phyloP scores from a whole-genome alignment of 345 rosid genomes.

The Zanthoxylum bungeanum region DNA sequence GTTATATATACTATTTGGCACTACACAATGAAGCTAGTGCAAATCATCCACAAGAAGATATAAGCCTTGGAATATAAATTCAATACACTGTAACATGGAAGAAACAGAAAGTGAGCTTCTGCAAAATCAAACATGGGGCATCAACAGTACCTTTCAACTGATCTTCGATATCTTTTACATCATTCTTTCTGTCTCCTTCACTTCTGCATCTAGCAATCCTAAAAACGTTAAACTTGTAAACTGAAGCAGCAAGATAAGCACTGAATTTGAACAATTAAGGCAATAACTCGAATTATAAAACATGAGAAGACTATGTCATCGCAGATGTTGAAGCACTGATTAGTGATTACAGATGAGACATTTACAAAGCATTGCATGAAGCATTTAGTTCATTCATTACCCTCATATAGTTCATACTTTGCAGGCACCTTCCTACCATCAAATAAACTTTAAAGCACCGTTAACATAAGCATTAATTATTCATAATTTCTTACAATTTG shows the following conservation, averaged over 20 bases:
- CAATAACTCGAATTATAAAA: neutral
- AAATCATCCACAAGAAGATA: neutral
- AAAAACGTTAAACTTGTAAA: neutral
- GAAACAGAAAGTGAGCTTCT: neutral
- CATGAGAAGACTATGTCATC: neutral
- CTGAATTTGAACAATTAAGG: neutral
- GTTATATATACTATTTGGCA: neutral
- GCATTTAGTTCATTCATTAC: neutral
- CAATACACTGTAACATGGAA: neutral
- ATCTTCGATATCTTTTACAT: neutral
- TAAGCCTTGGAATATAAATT: neutral
- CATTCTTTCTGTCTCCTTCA: neutral
- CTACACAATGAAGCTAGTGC: neutral
- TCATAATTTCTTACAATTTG: neutral
- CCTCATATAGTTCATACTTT: neutral
- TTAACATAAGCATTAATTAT: neutral
- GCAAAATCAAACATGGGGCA: neutral
- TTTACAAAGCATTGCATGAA: neutral
- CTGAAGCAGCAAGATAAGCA: neutral
- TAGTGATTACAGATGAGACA: neutral
- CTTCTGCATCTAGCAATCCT: neutral
- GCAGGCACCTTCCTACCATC: neutral
- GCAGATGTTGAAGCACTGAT: neutral
- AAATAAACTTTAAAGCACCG: neutral
- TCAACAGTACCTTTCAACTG: neutral